Conservation (phyloP, 2,329 filamentous ascomycete genomes). For the Arachnomyces sp. region DNA sequence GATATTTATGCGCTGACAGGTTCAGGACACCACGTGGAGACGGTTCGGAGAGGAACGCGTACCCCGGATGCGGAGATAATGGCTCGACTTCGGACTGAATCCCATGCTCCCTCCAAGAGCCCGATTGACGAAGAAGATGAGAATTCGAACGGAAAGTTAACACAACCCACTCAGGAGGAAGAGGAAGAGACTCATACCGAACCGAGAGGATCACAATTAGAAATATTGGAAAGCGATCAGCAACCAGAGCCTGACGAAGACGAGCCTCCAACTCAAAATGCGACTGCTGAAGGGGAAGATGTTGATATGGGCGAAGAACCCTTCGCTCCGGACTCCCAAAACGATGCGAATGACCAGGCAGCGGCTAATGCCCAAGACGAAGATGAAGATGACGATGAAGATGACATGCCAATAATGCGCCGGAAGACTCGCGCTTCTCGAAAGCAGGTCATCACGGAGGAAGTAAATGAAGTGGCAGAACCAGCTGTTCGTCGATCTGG, state of each 20-base stretch:
- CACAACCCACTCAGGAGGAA: not conserved
- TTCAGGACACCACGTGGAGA: slow-evolving; percentile 50
- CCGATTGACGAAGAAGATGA: slow-evolving; percentile 23
- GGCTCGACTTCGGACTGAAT: slow-evolving; percentile 17
- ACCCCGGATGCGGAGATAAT: slow-evolving; percentile 39
- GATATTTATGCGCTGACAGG: slow-evolving; percentile 52
- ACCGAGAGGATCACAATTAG: slow-evolving; percentile 28
- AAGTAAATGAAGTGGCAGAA: slow-evolving; percentile 22
- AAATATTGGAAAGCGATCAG: slow-evolving; percentile 36
- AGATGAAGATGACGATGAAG: slow-evolving; percentile 45
- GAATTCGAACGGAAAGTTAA: slow-evolving; percentile 1
- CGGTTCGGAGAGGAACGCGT: slow-evolving; percentile 47
- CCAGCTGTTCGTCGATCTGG: slow-evolving; percentile 31
- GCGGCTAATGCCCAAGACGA: slow-evolving; percentile 24
- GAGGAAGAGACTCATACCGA: not conserved
- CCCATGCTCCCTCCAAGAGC: slow-evolving; percentile 37
- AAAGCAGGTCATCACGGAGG: slow-evolving; percentile 17
- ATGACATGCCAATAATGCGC: slow-evolving; percentile 42
- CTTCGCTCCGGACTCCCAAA: slow-evolving; percentile 35
- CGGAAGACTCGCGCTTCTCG: slow-evolving; percentile 15
- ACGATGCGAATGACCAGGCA: slow-evolving; percentile 27
- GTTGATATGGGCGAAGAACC: slow-evolving; percentile 31
- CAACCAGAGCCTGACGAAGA: slow-evolving; percentile 28
- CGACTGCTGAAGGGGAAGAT: slow-evolving; percentile 20
- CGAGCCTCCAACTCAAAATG: slow-evolving; percentile 14